Conservation (phyloP, 2,329 filamentous ascomycete species). For the Exophiala sp. region DNA sequence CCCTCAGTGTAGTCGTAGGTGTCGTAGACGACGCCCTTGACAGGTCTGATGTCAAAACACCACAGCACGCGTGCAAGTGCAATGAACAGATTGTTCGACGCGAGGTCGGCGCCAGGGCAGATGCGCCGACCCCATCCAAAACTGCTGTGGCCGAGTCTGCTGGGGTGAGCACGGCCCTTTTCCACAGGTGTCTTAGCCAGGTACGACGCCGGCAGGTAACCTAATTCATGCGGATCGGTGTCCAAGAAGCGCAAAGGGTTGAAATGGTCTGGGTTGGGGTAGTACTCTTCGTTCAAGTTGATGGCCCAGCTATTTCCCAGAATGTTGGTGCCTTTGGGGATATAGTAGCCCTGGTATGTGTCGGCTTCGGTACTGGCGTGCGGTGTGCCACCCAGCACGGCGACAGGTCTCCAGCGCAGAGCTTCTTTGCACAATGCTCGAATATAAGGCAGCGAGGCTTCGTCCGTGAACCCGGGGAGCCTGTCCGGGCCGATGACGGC, state of each 20-base stretch:
- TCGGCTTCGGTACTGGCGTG: conserved; percentile 24
- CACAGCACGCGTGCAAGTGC: conserved; percentile 55
- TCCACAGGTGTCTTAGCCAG: conserved; percentile 47
- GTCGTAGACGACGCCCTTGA: conserved; percentile 20
- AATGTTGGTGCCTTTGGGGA: conserved; percentile 43
- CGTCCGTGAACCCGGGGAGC: conserved; percentile 36
- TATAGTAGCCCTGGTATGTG: conserved; percentile 41
- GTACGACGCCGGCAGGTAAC: conserved; percentile 46
- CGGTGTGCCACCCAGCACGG: conserved; percentile 30
- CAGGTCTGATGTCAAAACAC: conserved; percentile 44
- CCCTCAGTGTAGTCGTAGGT: conserved; percentile 23
- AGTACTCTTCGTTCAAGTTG: conserved; percentile 47
- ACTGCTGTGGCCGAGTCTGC: conserved; percentile 19
- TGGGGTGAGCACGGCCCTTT: conserved; percentile 23
- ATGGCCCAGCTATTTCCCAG: conserved; percentile 44
- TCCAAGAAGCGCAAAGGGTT: conserved; percentile 52
- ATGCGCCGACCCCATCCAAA: conserved; percentile 29
- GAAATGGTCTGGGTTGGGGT: conserved; percentile 48
- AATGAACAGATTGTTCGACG: conserved; percentile 41
- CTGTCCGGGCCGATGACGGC: conserved; percentile 31
- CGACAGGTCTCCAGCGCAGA: conserved; percentile 41
- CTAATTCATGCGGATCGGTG: conserved; percentile 46
- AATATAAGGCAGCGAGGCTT: conserved; percentile 35
- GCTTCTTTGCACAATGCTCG: conserved; percentile 41
- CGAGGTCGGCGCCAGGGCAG: conserved; percentile 28